A percentile compares a stretch with the other conserved stretches of the same genome.
phyloP scores from a whole-genome alignment of 495 filamentous ascomycete species.

The Chlorociboria aeruginascens region DNA sequence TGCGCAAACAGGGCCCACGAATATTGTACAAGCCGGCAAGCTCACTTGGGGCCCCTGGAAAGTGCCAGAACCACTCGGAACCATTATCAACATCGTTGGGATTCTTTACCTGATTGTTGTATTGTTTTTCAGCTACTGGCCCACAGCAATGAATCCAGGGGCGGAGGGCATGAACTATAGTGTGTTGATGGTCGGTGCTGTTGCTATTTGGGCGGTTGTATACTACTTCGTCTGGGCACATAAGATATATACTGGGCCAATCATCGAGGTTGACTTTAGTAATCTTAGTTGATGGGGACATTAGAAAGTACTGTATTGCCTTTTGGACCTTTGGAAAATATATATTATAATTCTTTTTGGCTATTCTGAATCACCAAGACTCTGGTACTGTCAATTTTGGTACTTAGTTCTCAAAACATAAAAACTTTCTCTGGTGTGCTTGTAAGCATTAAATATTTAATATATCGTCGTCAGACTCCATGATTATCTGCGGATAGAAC shows the following conservation, averaged over 20 bases:
- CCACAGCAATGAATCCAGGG: constrained; percentile 22
- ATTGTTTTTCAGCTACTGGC: constrained; percentile 41
- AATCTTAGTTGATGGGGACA: no score
- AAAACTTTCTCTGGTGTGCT: no score
- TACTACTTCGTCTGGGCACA: constrained; percentile 35
- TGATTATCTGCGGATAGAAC: no score
- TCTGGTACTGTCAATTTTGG: no score
- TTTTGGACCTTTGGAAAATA: no score
- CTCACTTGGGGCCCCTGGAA: constrained; percentile 40
- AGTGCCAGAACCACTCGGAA: constrained; percentile 30
- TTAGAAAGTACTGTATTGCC: no score
- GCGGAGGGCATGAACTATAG: constrained; percentile 34
- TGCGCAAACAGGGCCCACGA: constrained; percentile 25
- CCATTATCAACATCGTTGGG: constrained; percentile 31
- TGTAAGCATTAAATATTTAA: no score
- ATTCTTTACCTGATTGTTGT: constrained; percentile 32
- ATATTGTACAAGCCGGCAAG: constrained; percentile 11
- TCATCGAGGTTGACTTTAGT: constrained; percentile 1
- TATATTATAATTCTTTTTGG: no score
- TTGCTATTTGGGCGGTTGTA: constrained; percentile 30
- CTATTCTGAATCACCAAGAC: no score
- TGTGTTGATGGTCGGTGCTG: constrained; percentile 28
- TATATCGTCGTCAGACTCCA: no score
- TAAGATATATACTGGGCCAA: constrained; percentile 23
- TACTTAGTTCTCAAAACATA: no score